These are phyloP conservation scores for Scalesia atractyloides DNA, from an alignment of 129 eudicot species.

Conservation along the genomic window DNA sequence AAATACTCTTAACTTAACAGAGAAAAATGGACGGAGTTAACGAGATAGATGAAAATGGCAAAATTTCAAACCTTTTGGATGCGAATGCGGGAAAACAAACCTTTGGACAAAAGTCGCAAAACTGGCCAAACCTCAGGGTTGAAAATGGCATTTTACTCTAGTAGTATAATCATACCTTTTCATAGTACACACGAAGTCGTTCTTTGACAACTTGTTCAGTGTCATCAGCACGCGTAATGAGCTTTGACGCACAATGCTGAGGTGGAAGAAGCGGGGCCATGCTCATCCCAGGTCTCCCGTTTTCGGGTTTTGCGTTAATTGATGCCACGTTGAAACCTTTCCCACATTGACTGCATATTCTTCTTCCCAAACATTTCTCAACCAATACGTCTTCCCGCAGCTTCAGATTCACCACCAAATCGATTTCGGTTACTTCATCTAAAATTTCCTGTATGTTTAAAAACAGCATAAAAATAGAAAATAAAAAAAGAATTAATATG, in stretches of 20 bases:
- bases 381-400: slow-evolving; percentile 79
- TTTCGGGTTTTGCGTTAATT: slow-evolving; percentile 47
- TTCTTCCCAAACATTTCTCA: slow-evolving; percentile 95
- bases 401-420: slow-evolving; percentile 89
- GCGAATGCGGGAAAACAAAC: too few species aligned
- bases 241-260: slow-evolving; percentile 75
- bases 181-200: slow-evolving; percentile 76
- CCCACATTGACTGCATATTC: slow-evolving; percentile 58
- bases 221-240: slow-evolving; percentile 93
- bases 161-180: slow-evolving; percentile 52
- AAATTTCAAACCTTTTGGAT: too few species aligned
- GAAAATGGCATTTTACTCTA: too few species aligned
- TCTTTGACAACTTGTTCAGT: slow-evolving; percentile 61
- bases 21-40: too few species aligned
- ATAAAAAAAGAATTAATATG: not conserved
- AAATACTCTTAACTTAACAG: not conserved
- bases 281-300: slow-evolving; percentile 73
- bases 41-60: too few species aligned
- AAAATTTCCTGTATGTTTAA: slow-evolving; percentile 67
- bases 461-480: not conserved
- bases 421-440: slow-evolving; percentile 76
- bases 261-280: slow-evolving; percentile 82
- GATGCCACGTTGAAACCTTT: slow-evolving; percentile 73
- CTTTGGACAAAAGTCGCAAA: too few species aligned
- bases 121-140: too few species aligned